Evolutionary conservation across 805 yeast genomes (phyloP).

Genomic region (Pichia pseudocactophila): DNA sequence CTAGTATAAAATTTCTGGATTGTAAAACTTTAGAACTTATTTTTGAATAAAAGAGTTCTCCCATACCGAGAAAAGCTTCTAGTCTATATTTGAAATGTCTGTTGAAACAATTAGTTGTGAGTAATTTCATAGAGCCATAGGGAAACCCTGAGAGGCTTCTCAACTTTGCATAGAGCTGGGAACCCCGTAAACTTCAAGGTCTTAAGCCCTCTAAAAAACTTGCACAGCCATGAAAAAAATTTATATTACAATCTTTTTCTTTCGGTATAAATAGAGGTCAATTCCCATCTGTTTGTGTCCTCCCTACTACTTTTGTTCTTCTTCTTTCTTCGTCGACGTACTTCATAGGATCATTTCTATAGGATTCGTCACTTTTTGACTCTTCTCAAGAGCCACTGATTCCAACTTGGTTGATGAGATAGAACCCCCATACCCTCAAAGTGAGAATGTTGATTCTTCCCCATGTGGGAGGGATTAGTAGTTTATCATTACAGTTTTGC

Average conservation of each 20-base stretch:
- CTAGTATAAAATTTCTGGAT: too few species aligned
- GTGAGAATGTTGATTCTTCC: slow-evolving; percentile 32
- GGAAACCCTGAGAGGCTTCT: slow-evolving; percentile 32
- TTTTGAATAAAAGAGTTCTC: too few species aligned
- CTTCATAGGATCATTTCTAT: slow-evolving; percentile 99
- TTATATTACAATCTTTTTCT: too few species aligned
- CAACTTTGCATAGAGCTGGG: slow-evolving; percentile 6
- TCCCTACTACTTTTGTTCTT: slow-evolving; percentile 23
- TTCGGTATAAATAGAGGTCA: too few species aligned
- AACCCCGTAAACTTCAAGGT: background rate
- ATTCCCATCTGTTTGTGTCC: too few species aligned
- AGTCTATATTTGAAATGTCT: slow-evolving; percentile 22
- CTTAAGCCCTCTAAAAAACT: too few species aligned
- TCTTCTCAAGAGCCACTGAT: slow-evolving; percentile 81
- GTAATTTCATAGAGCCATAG: too few species aligned
- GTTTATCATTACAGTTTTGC: slow-evolving; percentile 40
- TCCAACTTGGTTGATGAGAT: slow-evolving; percentile 99
- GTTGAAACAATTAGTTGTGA: slow-evolving; percentile 29
- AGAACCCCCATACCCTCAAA: slow-evolving; percentile 76
- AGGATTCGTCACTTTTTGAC: slow-evolving; percentile 98
- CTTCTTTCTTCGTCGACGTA: slow-evolving; percentile 84
- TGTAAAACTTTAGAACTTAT: too few species aligned
- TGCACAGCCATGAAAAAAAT: too few species aligned
- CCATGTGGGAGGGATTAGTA: background rate
- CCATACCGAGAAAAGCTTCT: too few species aligned